Percentiles rank a stretch among this genome's conserved stretches.
These are phyloP conservation scores for Blepharisma japonicum DNA, from an alignment of 73 alveolate species.

Conservation along the genomic window DNA sequence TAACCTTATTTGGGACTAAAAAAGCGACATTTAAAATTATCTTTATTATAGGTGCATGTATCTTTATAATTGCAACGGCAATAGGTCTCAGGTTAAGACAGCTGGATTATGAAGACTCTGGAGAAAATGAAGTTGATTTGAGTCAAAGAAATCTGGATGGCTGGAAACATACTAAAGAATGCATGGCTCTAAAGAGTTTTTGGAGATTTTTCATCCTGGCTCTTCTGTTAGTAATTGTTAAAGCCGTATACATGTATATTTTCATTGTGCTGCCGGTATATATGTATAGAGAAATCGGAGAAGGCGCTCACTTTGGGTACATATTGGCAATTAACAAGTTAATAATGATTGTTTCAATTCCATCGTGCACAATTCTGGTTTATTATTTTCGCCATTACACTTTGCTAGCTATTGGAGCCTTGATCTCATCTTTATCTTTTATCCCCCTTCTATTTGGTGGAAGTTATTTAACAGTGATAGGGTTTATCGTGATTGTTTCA, in stretches of 20 bases:
- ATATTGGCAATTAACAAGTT: slow-evolving; percentile 4
- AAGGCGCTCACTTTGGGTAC: slow-evolving; percentile 15
- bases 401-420: not conserved
- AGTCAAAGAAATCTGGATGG: no score
- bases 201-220: not conserved
- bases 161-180: not conserved
- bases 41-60: not conserved
- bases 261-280: not conserved
- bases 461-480: not conserved
- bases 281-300: slow-evolving; percentile 2
- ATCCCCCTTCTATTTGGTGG: not conserved
- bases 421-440: slow-evolving; percentile 3
- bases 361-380: not conserved
- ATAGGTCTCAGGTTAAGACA: not conserved
- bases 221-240: not conserved
- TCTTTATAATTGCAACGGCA: not conserved
- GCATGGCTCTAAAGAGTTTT: not conserved
- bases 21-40: not conserved
- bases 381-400: not conserved
- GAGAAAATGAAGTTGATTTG: not conserved
- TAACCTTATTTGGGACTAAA: not conserved
- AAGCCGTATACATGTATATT: not conserved
- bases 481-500: not conserved
- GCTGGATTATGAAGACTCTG: slow-evolving; percentile 8
- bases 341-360: not conserved